Evolutionary conservation across 2,329 filamentous ascomycete genomes (phyloP), one percentile per base, ranked within the genome.

Genomic region (Seiridium cupressi): DNA sequence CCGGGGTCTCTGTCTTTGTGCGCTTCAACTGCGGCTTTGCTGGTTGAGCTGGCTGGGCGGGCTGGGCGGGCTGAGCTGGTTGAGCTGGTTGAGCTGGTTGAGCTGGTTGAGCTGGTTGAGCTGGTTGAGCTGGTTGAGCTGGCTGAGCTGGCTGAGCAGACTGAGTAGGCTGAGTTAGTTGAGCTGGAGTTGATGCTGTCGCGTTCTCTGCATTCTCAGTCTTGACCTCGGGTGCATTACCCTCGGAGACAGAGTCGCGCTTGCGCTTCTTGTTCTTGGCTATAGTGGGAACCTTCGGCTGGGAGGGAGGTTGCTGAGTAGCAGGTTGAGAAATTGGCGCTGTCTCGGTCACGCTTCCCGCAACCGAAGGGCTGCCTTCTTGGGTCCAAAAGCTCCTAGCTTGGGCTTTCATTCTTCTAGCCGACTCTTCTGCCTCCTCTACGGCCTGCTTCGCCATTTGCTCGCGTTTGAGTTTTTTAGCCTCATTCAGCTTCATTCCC

Each of bases 401-500:
- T 34, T 80, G 81, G 65, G 81, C 78, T 7, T 75, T 74, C 76
- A 84, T 80, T 68, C 83, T 84, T 13, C 80, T 76, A 13, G 80
- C 81, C 7, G 83, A 83, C 65, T 84, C 81, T 68, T 85, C 83
- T 13, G 85, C 86, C 68, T 88, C 86, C 63, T 88, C 84, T 1
- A 84, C 85, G 1, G 86, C 86, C 65, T 82, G 77, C 64, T 85
- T 85, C 10, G 84, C 85, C 64, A 87, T 74, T 5, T 85, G 84
- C 72, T 91, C 87, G 58, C 86, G 80, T 75, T 91, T 91, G 9
- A 89, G 76, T 70, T 90, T 91, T 74, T 91, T 92, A 3, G 90
- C 87, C 66, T 91, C 89, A 69, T 92, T 92, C 32, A 92, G 79
- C 69, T 90, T 89, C 86, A 92, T 90, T 7, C 90, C 89, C 56